Evolutionary conservation across 2,329 filamentous ascomycete species (phyloP), one percentile per base, ranked within the genome.

Genomic region (Anthostomella pinea): DNA sequence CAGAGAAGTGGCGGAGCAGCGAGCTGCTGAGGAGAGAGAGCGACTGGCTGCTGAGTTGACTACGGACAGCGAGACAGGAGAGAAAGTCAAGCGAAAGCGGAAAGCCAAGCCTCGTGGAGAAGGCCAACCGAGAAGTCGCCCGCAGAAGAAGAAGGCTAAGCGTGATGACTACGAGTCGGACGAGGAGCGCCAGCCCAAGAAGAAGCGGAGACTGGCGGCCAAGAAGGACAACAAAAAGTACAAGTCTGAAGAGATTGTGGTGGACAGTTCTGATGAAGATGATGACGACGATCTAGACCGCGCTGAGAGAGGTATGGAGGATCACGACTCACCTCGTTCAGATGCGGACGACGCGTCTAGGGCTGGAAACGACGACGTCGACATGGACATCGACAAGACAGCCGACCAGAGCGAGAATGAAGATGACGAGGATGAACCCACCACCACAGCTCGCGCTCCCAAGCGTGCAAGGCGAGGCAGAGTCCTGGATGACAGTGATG

Each of bases 221-320:
- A 66, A 61, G 50, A 61, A 66, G 43, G 73, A 78, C 46, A 68
- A 65, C 43, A 63, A 58, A 60, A 94, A 95, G 64, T 95, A 79
- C 72, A 95, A 95, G 74, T 90, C 85, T 33, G 81, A 77, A 2
- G 89, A 95, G 63, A 79, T 89, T 45, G 81, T 95, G 18, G 83
- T 87, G 28, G 85, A 91, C 45, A 87, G 83, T 46, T 78, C 76
- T 11, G 77, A 76, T 9, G 72, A 72, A 3, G 58, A 66, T 6
- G 63, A 64, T 10, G 60, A 66, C 1, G 63, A 70, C 26, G 62
- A 59, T 5, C 61, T 72, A 4, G 70, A 73, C n/a, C 63, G 63
- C 19, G 68, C 68, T 1, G 70, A 73, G 48, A 58, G 62, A 33
- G 62, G 60, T 4, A 52, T 71, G 3, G 64, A 65, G 20, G 57